These are phyloP conservation scores for Cystobasidium onofrii DNA, from an alignment of 768 basidiomycete genomes.

Conservation along the genomic window DNA sequence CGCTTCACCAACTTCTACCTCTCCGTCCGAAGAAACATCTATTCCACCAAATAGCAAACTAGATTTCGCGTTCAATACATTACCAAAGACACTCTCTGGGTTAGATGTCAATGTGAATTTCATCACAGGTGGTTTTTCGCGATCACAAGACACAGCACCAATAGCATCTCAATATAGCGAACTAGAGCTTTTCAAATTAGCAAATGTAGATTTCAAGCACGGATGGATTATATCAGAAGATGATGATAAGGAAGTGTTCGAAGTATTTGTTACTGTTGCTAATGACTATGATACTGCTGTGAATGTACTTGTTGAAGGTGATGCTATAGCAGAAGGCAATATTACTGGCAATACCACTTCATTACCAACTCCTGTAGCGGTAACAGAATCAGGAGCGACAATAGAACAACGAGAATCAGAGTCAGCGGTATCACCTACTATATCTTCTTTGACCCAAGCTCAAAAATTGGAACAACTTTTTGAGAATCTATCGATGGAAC, in stretches of 20 bases:
- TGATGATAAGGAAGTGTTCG: conserved; percentile 39
- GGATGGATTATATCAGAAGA: conserved; percentile 57
- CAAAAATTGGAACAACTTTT: conserved; percentile 4
- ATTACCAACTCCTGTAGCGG: conserved; percentile 8
- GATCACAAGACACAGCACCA: conserved; percentile 43
- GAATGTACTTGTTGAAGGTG: conserved; percentile 67
- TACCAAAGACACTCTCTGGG: conserved; percentile 73
- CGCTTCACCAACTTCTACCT: conserved; percentile 44
- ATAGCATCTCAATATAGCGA: conserved; percentile 51
- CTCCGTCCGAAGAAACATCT: background rate
- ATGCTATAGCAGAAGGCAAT: conserved; percentile 59
- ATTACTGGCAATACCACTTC: background rate
- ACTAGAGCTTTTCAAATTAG: conserved; percentile 74
- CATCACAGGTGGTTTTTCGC: conserved; percentile 51
- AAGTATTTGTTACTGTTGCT: conserved; percentile 34
- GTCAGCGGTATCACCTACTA: background rate
- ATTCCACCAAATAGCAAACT: conserved; percentile 46
- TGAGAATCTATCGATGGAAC: background rate
- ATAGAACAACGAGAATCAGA: conserved; percentile 33
- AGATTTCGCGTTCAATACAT: conserved; percentile 63
- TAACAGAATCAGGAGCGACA: conserved; percentile 43
- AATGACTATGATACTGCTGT: conserved; percentile 66
- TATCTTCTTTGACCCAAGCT: background rate
- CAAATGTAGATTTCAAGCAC: conserved; percentile 70
- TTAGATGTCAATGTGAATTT: conserved; percentile 85